These are phyloP conservation scores for Pelargonium cotyledonis DNA, from an alignment of 441 rosid species.

Conservation along the genomic window DNA sequence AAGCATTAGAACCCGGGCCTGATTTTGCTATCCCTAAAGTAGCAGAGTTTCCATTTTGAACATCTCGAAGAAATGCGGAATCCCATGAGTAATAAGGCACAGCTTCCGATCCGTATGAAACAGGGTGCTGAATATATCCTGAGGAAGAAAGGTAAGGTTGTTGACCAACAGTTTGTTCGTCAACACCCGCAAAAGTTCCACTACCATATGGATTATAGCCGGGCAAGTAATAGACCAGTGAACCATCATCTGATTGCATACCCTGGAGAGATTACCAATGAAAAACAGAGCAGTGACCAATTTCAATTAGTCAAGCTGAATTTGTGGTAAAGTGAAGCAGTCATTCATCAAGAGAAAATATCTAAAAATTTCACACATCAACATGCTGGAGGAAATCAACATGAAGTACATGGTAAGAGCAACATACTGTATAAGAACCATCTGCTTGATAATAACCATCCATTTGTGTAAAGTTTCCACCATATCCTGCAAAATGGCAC, in stretches of 20 bases:
- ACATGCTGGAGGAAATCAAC: background rate
- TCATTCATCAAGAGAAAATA: background rate
- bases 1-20: constrained; percentile 18
- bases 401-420: constrained; percentile 3
- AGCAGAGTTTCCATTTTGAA: constrained; percentile 1
- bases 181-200: constrained; percentile 36
- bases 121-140: constrained; percentile 36
- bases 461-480: constrained; percentile 24
- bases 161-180: constrained; percentile 38
- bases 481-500: constrained; percentile 31
- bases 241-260: constrained; percentile 40
- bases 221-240: constrained; percentile 39
- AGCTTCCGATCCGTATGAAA: constrained; percentile 5
- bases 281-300: constrained; percentile 17
- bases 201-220: constrained; percentile 40
- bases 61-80: background rate
- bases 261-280: constrained; percentile 32
- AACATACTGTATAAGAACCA: constrained; percentile 33
- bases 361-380: background rate
- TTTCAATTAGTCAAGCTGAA: constrained; percentile 12
- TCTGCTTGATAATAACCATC: constrained; percentile 35
- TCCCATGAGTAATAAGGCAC: constrained; percentile 6
- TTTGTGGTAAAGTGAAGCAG: background rate
- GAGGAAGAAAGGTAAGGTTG: constrained; percentile 38
- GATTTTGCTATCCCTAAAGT: constrained; percentile 29